Conservation (phyloP, 2,329 filamentous ascomycete genomes). For the Paecilomyces variotii region DNA sequence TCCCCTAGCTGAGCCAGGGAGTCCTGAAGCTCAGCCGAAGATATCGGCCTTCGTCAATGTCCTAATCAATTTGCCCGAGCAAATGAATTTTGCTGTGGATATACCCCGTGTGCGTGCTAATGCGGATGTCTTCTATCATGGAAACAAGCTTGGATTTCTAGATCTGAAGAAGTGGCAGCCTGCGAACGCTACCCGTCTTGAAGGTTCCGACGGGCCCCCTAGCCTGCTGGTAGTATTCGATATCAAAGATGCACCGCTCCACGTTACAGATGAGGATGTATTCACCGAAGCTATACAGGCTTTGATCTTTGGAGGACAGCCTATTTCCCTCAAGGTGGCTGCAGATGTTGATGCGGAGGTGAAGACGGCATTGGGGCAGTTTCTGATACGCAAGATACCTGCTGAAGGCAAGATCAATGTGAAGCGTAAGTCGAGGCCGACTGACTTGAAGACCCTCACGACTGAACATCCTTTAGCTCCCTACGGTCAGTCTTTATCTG, state of each 20-base stretch:
- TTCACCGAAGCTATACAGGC: slow-evolving; percentile 75
- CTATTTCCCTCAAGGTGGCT: slow-evolving; percentile 64
- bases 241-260: slow-evolving; percentile 70
- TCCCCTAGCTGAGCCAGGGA: slow-evolving; percentile 65
- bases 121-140: slow-evolving; percentile 73
- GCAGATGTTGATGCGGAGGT: slow-evolving; percentile 78
- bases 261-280: slow-evolving; percentile 71
- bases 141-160: slow-evolving; percentile 70
- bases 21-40: slow-evolving; percentile 64
- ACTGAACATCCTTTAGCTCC: slow-evolving; percentile 44
- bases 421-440: slow-evolving; percentile 66
- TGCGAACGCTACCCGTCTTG: slow-evolving; percentile 68
- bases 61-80: slow-evolving; percentile 67
- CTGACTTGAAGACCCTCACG: slow-evolving; percentile 13
- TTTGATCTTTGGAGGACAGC: slow-evolving; percentile 64
- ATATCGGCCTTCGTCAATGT: slow-evolving; percentile 80
- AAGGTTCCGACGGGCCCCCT: slow-evolving; percentile 51
- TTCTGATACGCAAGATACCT: slow-evolving; percentile 76
- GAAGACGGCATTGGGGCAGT: slow-evolving; percentile 69
- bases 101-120: slow-evolving; percentile 69
- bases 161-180: slow-evolving; percentile 74
- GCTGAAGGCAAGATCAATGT: slow-evolving; percentile 76
- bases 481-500: slow-evolving; percentile 44
- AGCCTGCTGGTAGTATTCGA: slow-evolving; percentile 65
- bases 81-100: slow-evolving; percentile 78